Percentiles rank a stretch among this genome's conserved stretches.
phyloP scores from a whole-genome alignment of 768 basidiomycete species.

The Collybia sordida region DNA sequence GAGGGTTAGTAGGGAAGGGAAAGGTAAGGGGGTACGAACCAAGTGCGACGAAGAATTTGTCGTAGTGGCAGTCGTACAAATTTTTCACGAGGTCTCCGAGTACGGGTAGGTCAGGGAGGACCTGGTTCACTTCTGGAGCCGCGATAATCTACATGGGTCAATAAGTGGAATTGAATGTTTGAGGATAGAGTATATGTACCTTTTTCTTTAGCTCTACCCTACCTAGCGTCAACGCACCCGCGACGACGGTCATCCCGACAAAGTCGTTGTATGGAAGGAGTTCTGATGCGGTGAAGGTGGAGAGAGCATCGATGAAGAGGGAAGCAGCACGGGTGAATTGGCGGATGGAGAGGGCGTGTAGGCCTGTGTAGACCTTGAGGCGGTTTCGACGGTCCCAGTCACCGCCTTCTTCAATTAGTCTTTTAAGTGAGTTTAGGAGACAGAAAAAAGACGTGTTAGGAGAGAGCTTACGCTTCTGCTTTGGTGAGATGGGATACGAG shows the following conservation, averaged over 20 bases:
- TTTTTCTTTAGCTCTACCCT: slow-evolving; percentile 91
- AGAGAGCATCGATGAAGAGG: slow-evolving; percentile 86
- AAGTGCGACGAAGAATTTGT: slow-evolving; percentile 89
- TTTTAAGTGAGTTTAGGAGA: slow-evolving; percentile 24
- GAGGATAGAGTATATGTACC: slow-evolving; percentile 36
- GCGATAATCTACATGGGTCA: slow-evolving; percentile 59
- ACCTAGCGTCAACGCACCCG: slow-evolving; percentile 72
- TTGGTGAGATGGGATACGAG: slow-evolving; percentile 71
- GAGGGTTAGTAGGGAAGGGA: slow-evolving; percentile 1
- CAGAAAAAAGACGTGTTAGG: not conserved
- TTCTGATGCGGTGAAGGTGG: slow-evolving; percentile 93
- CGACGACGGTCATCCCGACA: slow-evolving; percentile 80
- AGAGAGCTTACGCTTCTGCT: slow-evolving; percentile 69
- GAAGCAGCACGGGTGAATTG: slow-evolving; percentile 88
- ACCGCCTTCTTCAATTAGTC: slow-evolving; percentile 91
- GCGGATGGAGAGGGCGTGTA: slow-evolving; percentile 85
- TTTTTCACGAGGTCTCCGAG: slow-evolving; percentile 83
- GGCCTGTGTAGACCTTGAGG: slow-evolving; percentile 91
- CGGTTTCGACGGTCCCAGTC: slow-evolving; percentile 98
- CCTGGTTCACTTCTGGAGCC: slow-evolving; percentile 86
- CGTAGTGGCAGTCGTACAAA: slow-evolving; percentile 91
- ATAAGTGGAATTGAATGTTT: too few species aligned
- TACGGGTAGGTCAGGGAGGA: slow-evolving; percentile 78
- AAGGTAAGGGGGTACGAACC: slow-evolving; percentile 41
- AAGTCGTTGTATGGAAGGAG: slow-evolving; percentile 88